phyloP scores from a whole-genome alignment of 768 basidiomycete genomes.

The Suillus weaverae region DNA sequence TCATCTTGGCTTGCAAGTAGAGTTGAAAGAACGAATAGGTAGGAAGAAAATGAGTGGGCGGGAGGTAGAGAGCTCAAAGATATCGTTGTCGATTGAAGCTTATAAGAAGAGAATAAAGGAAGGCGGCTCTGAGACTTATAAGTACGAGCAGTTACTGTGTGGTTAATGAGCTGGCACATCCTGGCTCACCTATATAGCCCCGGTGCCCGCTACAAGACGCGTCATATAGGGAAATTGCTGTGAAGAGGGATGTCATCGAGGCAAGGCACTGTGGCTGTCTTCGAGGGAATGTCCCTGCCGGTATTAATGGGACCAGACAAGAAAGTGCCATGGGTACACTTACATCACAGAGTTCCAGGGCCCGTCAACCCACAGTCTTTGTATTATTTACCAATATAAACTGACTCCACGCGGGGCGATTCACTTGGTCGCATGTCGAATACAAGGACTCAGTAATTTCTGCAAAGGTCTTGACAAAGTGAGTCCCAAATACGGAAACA shows the following conservation, averaged over 20 bases:
- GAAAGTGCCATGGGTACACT: slow-evolving; percentile 12
- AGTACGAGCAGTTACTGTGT: slow-evolving; percentile 12
- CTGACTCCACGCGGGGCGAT: background rate
- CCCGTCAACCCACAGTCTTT: slow-evolving; percentile 11
- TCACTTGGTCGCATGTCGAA: background rate
- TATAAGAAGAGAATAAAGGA: slow-evolving; percentile 1
- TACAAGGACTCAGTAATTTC: slow-evolving; percentile 12
- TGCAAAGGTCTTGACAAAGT: slow-evolving; percentile 18
- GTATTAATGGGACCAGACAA: slow-evolving; percentile 8
- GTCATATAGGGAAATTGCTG: slow-evolving; percentile 18
- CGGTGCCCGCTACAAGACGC: slow-evolving; percentile 2
- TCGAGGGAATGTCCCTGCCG: slow-evolving; percentile 4
- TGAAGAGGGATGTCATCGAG: background rate
- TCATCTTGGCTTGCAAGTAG: slow-evolving; percentile 15
- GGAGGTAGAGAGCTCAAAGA: background rate
- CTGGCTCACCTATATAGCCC: background rate
- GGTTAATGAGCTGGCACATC: background rate
- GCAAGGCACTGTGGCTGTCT: background rate
- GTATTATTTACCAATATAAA: slow-evolving; percentile 11
- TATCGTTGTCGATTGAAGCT: background rate
- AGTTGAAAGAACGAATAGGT: background rate
- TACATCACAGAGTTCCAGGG: background rate
- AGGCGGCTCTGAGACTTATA: slow-evolving; percentile 1
- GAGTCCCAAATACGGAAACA: slow-evolving; percentile 33
- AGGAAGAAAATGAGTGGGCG: background rate